Evolutionary conservation across 345 rosid genomes (phyloP), one percentile per base, ranked within the genome.

Genomic region (Gossypium arboreum): DNA sequence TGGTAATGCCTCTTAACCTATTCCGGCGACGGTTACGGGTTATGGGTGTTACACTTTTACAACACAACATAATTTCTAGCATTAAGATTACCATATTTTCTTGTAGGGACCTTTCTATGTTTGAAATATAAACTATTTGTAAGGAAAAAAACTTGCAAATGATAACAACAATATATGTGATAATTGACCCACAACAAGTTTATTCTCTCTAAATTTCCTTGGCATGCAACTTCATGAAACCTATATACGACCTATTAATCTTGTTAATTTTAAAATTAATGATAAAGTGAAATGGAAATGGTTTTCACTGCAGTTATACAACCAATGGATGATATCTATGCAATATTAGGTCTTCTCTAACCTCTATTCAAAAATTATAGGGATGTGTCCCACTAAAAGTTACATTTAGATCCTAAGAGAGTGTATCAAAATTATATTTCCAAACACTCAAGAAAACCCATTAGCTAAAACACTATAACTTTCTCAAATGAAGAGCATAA

Each of bases 141-240:
- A n/a, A 41, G 50, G 69, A 43, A 64, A 64, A 64, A 27, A 41
- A 18, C 69, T 41, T 64, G 69, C 48, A 43, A 25, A 65, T 43
- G 69, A 65, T 43, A 65, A 18, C 17, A 12, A 50, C 29, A 43
- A 4, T 17, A 5, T 9, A 43, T 3, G 69, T 43, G 51, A 43
- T 65, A 11, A 43, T 0, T 29, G 69, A 65, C 17, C 51, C 3
- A 41, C 12, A 65, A 27, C 24, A n/a, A 41, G 45, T 18, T 0
- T 43, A 65, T 65, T 25, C 64, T 4, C 41, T 12, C 41, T 24
- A 24, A 25, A 11, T 59, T 65, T 65, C 20, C 12, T 64, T 43
- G 50, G 16, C 69, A 41, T 43, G 51, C 50, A 41, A 18, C 27
- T 43, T 64, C 51, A n/a, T 64, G 25, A 43, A 39, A 41, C 48